These are phyloP conservation scores for Xylaria hypoxylon DNA, from an alignment of 2,329 filamentous ascomycete genomes.

Conservation along the genomic window DNA sequence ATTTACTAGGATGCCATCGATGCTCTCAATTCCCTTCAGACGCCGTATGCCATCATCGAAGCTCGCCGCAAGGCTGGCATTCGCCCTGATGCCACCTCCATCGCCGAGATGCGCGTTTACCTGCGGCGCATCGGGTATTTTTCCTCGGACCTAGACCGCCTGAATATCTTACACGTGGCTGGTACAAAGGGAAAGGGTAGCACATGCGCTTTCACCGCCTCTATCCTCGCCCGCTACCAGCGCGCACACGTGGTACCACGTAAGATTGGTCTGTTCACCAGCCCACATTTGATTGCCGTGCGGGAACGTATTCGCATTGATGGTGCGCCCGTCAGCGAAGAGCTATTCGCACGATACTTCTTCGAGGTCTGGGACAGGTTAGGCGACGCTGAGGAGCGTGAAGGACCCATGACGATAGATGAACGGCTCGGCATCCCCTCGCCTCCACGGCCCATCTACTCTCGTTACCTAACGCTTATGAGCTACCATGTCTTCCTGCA, in stretches of 20 bases:
- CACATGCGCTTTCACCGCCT: slow-evolving; percentile 75
- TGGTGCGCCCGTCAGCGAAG: slow-evolving; percentile 66
- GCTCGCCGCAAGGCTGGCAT: slow-evolving; percentile 80
- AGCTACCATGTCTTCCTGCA: slow-evolving; percentile 67
- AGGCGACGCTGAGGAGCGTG: slow-evolving; percentile 51
- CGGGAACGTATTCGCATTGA: slow-evolving; percentile 75
- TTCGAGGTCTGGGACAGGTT: slow-evolving; percentile 75
- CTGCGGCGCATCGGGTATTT: slow-evolving; percentile 82
- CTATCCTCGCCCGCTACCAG: slow-evolving; percentile 68
- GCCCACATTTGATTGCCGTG: slow-evolving; percentile 75
- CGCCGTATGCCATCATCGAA: slow-evolving; percentile 84
- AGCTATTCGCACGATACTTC: slow-evolving; percentile 72
- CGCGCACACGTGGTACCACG: slow-evolving; percentile 50
- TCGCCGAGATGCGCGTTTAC: slow-evolving; percentile 84
- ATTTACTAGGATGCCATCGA: slow-evolving; percentile 79
- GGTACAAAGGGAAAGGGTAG: slow-evolving; percentile 84
- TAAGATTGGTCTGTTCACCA: slow-evolving; percentile 74
- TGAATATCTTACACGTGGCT: slow-evolving; percentile 77
- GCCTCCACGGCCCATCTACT: slow-evolving; percentile 65
- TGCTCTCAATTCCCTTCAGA: slow-evolving; percentile 90
- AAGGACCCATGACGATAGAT: slow-evolving; percentile 45
- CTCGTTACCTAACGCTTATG: slow-evolving; percentile 67
- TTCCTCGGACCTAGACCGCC: slow-evolving; percentile 64
- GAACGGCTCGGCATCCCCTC: slow-evolving; percentile 49
- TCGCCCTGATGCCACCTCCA: slow-evolving; percentile 74